phyloP scores from a whole-genome alignment of 2,329 filamentous ascomycete species.

The Epichloe typhina region DNA sequence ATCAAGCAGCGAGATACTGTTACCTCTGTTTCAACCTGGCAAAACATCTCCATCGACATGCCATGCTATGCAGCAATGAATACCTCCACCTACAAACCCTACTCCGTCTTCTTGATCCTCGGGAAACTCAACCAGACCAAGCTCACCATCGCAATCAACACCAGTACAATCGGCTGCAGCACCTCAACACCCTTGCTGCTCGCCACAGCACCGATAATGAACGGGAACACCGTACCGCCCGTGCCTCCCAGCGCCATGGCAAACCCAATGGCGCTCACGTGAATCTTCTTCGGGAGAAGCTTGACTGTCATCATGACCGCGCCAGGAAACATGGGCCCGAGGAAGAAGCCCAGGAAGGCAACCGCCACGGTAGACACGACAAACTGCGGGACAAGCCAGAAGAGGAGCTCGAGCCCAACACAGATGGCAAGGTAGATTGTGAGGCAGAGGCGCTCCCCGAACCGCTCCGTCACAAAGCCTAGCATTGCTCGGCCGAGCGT shows the following conservation, averaged over 20 bases:
- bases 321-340: constrained; percentile 62
- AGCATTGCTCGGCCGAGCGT: constrained; percentile 53
- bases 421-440: constrained; percentile 47
- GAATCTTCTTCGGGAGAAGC: constrained; percentile 53
- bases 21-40: too few species aligned
- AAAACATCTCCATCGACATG: too few species aligned
- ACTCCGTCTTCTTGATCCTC: not conserved
- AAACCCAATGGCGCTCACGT: constrained; percentile 62
- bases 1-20: too few species aligned
- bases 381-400: constrained; percentile 47
- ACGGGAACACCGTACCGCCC: constrained; percentile 45
- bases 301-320: constrained; percentile 59
- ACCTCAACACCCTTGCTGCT: constrained; percentile 32
- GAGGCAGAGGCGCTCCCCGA: constrained; percentile 54
- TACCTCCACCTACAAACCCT: not conserved
- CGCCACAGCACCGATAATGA: constrained; percentile 51
- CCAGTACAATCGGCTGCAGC: constrained; percentile 36
- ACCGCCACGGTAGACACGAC: constrained; percentile 45
- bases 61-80: too few species aligned
- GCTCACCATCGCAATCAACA: constrained; percentile 4
- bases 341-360: constrained; percentile 57
- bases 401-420: constrained; percentile 49
- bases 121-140: not conserved
- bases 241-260: constrained; percentile 58
- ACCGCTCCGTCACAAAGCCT: constrained; percentile 55